Evolutionary conservation across 2,329 filamentous ascomycete genomes (phyloP).

Genomic region (Penicillium sclerotiorum): DNA sequence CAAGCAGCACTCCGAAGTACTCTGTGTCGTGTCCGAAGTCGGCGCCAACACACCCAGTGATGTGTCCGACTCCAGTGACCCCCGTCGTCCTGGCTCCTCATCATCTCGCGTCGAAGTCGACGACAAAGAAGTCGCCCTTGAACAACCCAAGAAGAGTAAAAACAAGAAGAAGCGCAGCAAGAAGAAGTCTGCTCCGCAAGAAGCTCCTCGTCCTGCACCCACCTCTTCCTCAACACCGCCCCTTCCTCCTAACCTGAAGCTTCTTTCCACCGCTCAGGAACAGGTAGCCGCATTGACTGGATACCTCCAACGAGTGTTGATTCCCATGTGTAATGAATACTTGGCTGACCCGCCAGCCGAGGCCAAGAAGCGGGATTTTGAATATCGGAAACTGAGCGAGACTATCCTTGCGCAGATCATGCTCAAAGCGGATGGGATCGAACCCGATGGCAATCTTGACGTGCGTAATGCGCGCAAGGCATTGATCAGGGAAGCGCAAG

Average conservation of each 20-base stretch:
- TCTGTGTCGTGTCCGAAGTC: conserved; percentile 49
- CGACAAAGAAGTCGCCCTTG: conserved; percentile 17
- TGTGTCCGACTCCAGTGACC: conserved; percentile 27
- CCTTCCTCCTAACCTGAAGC: conserved; percentile 39
- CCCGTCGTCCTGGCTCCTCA: conserved; percentile 17
- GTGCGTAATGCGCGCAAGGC: conserved; percentile 53
- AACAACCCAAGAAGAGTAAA: conserved; percentile 33
- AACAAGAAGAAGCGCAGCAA: conserved; percentile 25
- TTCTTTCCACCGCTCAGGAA: conserved; percentile 37
- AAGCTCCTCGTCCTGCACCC: conserved; percentile 24
- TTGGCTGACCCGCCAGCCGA: conserved; percentile 44
- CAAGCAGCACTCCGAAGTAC: conserved; percentile 52
- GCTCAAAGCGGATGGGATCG: conserved; percentile 68
- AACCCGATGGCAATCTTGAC: conserved; percentile 68
- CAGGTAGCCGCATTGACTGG: conserved; percentile 41
- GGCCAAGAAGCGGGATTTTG: conserved; percentile 42
- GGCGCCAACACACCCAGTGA: conserved; percentile 37
- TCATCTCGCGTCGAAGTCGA: conserved; percentile 22
- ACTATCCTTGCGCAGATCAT: conserved; percentile 47
- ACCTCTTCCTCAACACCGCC: conserved; percentile 25
- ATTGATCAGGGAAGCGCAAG: conserved; percentile 47
- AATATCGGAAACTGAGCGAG: conserved; percentile 49
- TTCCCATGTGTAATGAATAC: conserved; percentile 43
- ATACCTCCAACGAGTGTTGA: conserved; percentile 41
- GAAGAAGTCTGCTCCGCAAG: conserved; percentile 2